Evolutionary conservation across 1,284 basidiomycete genomes (phyloP).

Genomic region (Apiotrichum domesticum): DNA sequence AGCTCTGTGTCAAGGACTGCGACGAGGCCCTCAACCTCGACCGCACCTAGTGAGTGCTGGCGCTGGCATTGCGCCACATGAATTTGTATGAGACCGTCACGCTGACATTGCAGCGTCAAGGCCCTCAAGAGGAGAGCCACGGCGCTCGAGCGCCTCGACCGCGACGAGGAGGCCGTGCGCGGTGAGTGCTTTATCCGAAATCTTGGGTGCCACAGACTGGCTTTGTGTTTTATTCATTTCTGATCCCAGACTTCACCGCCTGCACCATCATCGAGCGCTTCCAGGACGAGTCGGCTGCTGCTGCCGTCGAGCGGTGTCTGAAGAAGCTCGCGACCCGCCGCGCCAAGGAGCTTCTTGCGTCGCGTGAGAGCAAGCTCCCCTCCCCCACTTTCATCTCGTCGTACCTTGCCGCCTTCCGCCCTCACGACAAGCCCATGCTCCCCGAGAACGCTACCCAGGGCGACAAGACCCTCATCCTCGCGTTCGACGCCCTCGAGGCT

Average conservation of each 20-base stretch:
- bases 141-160: slow-evolving; percentile 73
- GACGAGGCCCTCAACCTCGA: slow-evolving; percentile 82
- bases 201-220: too few species aligned
- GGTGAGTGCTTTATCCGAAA: slow-evolving; percentile 50
- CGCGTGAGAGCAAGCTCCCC: slow-evolving; percentile 76
- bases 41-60: slow-evolving; percentile 55
- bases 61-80: too few species aligned
- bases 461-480: slow-evolving; percentile 75
- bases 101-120: slow-evolving; percentile 57
- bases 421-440: slow-evolving; percentile 63
- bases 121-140: slow-evolving; percentile 88
- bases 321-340: slow-evolving; percentile 73
- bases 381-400: slow-evolving; percentile 90
- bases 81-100: background rate
- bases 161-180: slow-evolving; percentile 68
- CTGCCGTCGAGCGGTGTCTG: slow-evolving; percentile 83
- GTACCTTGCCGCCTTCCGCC: slow-evolving; percentile 94
- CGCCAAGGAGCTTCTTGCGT: slow-evolving; percentile 60
- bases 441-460: slow-evolving; percentile 72
- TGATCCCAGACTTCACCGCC: slow-evolving; percentile 79
- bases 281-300: slow-evolving; percentile 70
- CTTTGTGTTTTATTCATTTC: background rate
- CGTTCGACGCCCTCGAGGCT: slow-evolving; percentile 76
- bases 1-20: slow-evolving; percentile 85
- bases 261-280: slow-evolving; percentile 92